These are phyloP conservation scores for Leavenworthia alabamica DNA, from an alignment of 345 rosid species.

Conservation along the genomic window DNA sequence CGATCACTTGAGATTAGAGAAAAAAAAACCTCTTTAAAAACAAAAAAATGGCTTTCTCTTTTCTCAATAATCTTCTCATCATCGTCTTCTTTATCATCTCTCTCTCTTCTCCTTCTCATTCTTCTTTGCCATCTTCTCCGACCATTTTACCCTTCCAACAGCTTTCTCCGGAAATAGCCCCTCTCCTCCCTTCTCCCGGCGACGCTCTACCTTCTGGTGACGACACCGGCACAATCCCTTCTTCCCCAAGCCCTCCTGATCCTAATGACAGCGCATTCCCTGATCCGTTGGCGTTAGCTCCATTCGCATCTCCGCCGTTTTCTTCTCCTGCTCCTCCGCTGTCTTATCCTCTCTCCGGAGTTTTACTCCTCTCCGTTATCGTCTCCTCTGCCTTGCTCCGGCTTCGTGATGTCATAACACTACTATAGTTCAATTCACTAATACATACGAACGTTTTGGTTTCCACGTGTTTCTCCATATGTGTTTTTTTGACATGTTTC, in stretches of 20 bases:
- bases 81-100: conserved; percentile 30
- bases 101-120: conserved; percentile 22
- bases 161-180: conserved; percentile 72
- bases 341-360: neutral
- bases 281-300: conserved; percentile 41
- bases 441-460: conserved; percentile 19
- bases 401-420: conserved; percentile 2
- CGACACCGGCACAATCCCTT: conserved; percentile 63
- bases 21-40: conserved; percentile 37
- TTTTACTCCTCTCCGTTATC: conserved; percentile 2
- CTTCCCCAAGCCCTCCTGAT: conserved; percentile 79
- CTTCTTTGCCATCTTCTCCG: conserved; percentile 35
- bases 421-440: conserved; percentile 15
- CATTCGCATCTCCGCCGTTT: conserved; percentile 40
- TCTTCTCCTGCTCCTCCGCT: conserved; percentile 35
- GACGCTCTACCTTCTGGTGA: conserved; percentile 35
- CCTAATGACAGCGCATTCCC: conserved; percentile 42
- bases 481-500: no score
- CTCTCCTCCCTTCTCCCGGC: conserved; percentile 70
- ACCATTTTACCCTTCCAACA: conserved; percentile 42
- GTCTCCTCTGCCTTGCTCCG: conserved; percentile 15
- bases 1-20: conserved; percentile 17
- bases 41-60: conserved; percentile 42
- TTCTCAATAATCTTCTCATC: conserved; percentile 31
- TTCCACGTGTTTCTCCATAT: conserved; percentile 15